Evolutionary conservation across 2,329 filamentous ascomycete genomes (phyloP), one percentile per base, ranked within the genome.

Genomic region (Elsinoe fawcettii): DNA sequence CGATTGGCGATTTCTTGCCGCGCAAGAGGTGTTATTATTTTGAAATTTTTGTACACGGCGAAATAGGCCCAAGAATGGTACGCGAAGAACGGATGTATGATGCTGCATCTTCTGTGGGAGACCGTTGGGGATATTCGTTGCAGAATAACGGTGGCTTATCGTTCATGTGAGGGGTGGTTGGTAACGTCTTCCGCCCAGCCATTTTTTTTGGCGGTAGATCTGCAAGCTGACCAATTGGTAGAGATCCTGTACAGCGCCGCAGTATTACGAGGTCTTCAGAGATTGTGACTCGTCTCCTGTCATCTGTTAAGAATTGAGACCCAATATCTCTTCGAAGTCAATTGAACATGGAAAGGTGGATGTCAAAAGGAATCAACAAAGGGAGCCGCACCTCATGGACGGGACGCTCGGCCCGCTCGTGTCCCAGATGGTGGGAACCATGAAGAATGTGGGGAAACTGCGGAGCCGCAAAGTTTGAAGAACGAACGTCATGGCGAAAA

Each of bases 101-200:
- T 39, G 22, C 9, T 53, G 49, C 49, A 39, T 23, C 6, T 37
- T 53, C 34, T 32, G 32, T 9, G n/a, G 27, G 12, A 6, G 23
- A n/a, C n/a, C 53, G 53, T 56, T 56, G 54, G 54, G 36, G 54
- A 56, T 56, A 56, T 23, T 34, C 54, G 54, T 56, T n/a, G n/a
- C n/a, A n/a, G n/a, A n/a, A n/a, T n/a, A 53, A 53, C 49, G 49
- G 49, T 53, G 49, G 49, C 49, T n/a, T 39, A 39, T 39, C 34
- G 25, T 20, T 25, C 32, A 20, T 37, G 49, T 23, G 32, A 25
- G 49, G 43, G 54, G 54, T 39, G 54, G 54, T 56, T 56, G 54
- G 54, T 47, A 46, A 37, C 36, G 47, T 36, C 25, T 36, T 23
- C 7, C 7, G 41, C 41, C 53, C 54, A 56, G 54, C 54, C 54